Evolutionary conservation across 2,329 filamentous ascomycete genomes (phyloP).

Genomic region (Colletotrichum sp.): DNA sequence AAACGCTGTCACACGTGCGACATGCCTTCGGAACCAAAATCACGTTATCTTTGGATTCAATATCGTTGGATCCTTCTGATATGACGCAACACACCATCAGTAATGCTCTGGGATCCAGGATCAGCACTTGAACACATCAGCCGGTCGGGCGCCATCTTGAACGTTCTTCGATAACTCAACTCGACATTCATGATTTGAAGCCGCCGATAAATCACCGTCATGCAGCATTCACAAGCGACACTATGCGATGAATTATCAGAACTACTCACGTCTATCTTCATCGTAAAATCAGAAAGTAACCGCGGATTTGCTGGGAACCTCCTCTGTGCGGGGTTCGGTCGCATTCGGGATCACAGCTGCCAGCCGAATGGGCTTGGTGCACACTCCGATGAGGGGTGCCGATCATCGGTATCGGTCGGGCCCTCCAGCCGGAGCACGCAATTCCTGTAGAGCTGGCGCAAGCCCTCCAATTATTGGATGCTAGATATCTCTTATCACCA

Average conservation of each 20-base stretch:
- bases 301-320: not conserved
- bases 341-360: not conserved
- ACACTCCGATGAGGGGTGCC: not conserved
- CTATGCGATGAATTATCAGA: not conserved
- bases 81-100: not conserved
- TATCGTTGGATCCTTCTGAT: not conserved
- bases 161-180: not conserved
- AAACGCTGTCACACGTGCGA: not conserved
- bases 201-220: not conserved
- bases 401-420: not conserved
- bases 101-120: not conserved
- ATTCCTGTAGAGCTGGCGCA: not conserved
- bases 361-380: not conserved
- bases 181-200: not conserved
- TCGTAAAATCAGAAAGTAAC: not conserved
- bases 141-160: not conserved
- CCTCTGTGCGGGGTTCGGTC: not conserved
- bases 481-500: not conserved
- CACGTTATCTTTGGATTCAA: not conserved
- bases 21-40: not conserved
- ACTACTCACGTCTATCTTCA: not conserved
- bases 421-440: not conserved
- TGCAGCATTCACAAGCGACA: not conserved
- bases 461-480: not conserved
- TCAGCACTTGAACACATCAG: not conserved